Evolutionary conservation across 2,329 filamentous ascomycete genomes (phyloP), one percentile per base, ranked within the genome.

Genomic region (Clonostachys rosea): DNA sequence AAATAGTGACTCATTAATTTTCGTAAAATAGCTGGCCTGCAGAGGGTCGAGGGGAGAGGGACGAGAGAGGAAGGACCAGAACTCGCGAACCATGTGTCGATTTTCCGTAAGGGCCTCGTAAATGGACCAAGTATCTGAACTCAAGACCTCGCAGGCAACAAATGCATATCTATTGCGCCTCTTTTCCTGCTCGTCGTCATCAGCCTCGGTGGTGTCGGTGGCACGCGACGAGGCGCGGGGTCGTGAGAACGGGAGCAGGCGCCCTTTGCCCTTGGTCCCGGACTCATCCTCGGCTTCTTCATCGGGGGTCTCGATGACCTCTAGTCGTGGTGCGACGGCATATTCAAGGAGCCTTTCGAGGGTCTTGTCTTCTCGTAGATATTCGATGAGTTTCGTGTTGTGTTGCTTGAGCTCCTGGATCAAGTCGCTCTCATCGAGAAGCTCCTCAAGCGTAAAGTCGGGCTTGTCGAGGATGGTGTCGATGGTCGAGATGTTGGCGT

Each of bases 321-420:
- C 80, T 50, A 81, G 77, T 61, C 83, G 84, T 33, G 91, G 87
- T 41, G 91, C 89, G 55, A 91, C 84, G 56, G 97, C 92, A 75
- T 96, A 96, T 65, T 92, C 85, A 54, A 99, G 83, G 51, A 99
- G 79, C 61, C 82, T 86, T 67, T 91, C 83, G 52, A 99, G 81
- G 48, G 95, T 83, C 59, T 84, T 81, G 57, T 95, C 89, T 61
- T 95, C 89, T 59, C 94, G 86, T 51, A 99, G 76, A 64, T 92
- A 97, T 71, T 97, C 91, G 67, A 97, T 91, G 52, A 99, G 85
- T 74, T 96, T 96, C 49, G 90, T 87, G 73, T 99, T 97, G 72
- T 96, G 91, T 68, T 95, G 89, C 74, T 97, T 99, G 53, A 99
- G 81, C 77, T 99, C 94, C 68, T 96, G 91, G 58, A 97, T 94